phyloP scores from a whole-genome alignment of 805 yeast species.

The Candida sonorensis region DNA sequence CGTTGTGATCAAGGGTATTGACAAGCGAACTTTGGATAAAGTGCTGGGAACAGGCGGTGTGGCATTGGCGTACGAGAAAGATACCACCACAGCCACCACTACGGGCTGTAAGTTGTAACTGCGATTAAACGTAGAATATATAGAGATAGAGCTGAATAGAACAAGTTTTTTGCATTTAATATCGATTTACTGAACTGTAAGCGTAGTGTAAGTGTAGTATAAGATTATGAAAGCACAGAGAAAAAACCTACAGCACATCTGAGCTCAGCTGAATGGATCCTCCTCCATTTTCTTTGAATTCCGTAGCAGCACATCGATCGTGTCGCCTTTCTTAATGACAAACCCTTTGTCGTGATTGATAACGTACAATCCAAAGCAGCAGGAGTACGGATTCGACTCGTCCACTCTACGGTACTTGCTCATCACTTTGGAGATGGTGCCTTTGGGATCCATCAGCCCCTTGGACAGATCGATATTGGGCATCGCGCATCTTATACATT shows the following conservation, averaged over 20 bases:
- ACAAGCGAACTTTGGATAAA: conserved; percentile 17
- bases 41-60: conserved; percentile 18
- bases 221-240: no score
- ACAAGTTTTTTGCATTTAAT: no score
- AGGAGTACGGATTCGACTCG: conserved; percentile 16
- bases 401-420: conserved; percentile 25
- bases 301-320: conserved; percentile 16
- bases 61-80: conserved; percentile 8
- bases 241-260: no score
- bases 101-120: no score
- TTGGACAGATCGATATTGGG: conserved; percentile 19
- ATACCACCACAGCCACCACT: no score
- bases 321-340: conserved; percentile 18
- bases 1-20: conserved; percentile 43
- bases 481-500: conserved; percentile 24
- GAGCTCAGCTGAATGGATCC: conserved; percentile 11
- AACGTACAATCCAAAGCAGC: conserved; percentile 24
- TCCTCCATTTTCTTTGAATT: conserved; percentile 10
- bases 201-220: no score
- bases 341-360: conserved; percentile 18
- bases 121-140: no score
- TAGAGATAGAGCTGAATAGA: no score
- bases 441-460: conserved; percentile 19
- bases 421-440: conserved; percentile 17
- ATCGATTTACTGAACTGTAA: no score